These are phyloP conservation scores for Penium margaritaceum DNA, from an alignment of 139 green algal genomes.

Conservation along the genomic window DNA sequence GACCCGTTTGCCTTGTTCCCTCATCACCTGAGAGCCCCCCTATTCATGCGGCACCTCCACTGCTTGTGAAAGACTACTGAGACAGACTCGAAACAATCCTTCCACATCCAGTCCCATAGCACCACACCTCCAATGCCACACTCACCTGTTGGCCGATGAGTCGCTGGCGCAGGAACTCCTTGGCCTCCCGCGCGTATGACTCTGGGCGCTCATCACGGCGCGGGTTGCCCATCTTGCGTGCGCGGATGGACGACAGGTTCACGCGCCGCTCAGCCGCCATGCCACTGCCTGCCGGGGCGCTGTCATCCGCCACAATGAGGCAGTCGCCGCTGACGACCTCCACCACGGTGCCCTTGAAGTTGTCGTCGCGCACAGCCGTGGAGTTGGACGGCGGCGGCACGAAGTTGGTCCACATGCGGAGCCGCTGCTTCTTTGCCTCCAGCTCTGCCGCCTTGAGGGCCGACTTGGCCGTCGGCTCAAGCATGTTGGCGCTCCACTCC, in stretches of 20 bases:
- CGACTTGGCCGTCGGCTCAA: conserved; percentile 48
- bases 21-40: too few species aligned
- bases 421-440: conserved; percentile 63
- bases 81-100: too few species aligned
- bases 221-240: conserved; percentile 62
- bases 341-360: conserved; percentile 46
- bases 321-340: conserved; percentile 86
- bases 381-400: conserved; percentile 58
- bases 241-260: conserved; percentile 74
- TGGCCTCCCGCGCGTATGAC: conserved; percentile 72
- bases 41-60: too few species aligned
- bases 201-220: conserved; percentile 64
- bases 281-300: conserved; percentile 2
- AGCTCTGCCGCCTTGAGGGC: conserved; percentile 73
- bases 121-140: too few species aligned
- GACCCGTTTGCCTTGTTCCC: too few species aligned
- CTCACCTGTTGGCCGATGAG: conserved; percentile 51
- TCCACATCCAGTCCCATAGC: not conserved
- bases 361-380: conserved; percentile 27
- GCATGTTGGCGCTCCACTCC: conserved; percentile 76
- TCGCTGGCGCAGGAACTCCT: conserved; percentile 75
- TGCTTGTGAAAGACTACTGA: too few species aligned
- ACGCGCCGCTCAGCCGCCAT: conserved; percentile 72
- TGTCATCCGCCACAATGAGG: conserved; percentile 70
- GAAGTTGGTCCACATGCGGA: conserved; percentile 74